Evolutionary conservation across 306 rosid genomes (phyloP).

Genomic region (Sicyos baderoa): DNA sequence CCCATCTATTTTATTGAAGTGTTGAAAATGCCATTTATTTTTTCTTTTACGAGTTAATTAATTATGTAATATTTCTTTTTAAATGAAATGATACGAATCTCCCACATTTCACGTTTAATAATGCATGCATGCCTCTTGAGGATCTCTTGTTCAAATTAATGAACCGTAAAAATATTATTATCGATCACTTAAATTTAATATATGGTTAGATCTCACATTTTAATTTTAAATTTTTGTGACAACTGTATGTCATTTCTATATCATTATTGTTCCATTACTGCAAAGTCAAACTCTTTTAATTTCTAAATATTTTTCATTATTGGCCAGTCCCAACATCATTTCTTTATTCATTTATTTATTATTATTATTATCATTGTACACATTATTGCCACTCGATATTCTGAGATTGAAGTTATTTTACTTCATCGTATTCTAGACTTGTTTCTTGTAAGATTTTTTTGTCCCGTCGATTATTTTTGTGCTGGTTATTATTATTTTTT

Average conservation of each 20-base stretch:
- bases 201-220: conserved; percentile 10
- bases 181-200: not conserved
- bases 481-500: too few relatives aligned
- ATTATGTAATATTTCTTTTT: not conserved
- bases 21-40: not conserved
- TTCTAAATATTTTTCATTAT: not conserved
- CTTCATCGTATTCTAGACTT: not conserved
- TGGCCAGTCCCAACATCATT: not conserved
- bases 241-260: conserved; percentile 10
- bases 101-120: not conserved
- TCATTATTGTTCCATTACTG: not conserved
- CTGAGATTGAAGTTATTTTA: not conserved
- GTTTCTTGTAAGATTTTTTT: not conserved
- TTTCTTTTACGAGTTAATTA: not conserved
- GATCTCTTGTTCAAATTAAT: conserved; percentile 10
- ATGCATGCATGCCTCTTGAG: not conserved
- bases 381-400: conserved; percentile 14
- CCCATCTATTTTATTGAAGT: not conserved
- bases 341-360: not conserved
- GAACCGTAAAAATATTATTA: conserved; percentile 9
- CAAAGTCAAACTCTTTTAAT: not conserved
- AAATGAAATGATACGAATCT: not conserved
- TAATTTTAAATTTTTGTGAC: not conserved
- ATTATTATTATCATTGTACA: conserved; percentile 8
- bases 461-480: not conserved